Percentiles rank a stretch among this genome's conserved stretches.
Evolutionary conservation across 2,329 filamentous ascomycete genomes (phyloP).

Genomic region (Hypoxylon sp.): DNA sequence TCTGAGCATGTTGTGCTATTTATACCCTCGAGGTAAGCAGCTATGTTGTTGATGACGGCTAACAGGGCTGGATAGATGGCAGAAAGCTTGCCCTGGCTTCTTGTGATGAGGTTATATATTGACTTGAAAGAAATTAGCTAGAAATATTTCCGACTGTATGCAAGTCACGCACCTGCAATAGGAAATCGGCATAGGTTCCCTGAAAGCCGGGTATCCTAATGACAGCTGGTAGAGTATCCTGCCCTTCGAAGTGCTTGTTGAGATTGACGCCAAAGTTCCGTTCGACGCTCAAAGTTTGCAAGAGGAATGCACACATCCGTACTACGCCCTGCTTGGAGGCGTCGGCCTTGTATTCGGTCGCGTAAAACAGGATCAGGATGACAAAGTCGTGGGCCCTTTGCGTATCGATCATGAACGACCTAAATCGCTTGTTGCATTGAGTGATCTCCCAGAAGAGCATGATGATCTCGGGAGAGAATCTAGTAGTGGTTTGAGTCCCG

Average conservation of each 20-base stretch:
- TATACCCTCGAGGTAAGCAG: slow-evolving; percentile 81
- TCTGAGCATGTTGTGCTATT: slow-evolving; percentile 79
- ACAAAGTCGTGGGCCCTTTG: slow-evolving; percentile 93
- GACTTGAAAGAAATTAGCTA: slow-evolving; percentile 62
- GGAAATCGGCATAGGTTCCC: slow-evolving; percentile 91
- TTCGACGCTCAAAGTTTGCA: slow-evolving; percentile 95
- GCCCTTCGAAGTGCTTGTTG: slow-evolving; percentile 86
- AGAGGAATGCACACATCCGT: slow-evolving; percentile 94
- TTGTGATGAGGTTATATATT: slow-evolving; percentile 89
- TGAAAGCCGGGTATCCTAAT: slow-evolving; percentile 86
- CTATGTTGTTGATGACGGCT: slow-evolving; percentile 92
- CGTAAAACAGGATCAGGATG: slow-evolving; percentile 89
- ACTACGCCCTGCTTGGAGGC: slow-evolving; percentile 89
- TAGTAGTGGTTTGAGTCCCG: slow-evolving; percentile 78
- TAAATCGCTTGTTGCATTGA: slow-evolving; percentile 97
- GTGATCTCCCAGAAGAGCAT: slow-evolving; percentile 98
- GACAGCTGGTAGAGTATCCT: slow-evolving; percentile 82
- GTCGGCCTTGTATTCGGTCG: slow-evolving; percentile 87
- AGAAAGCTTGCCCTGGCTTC: slow-evolving; percentile 87
- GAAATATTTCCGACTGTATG: slow-evolving; percentile 37
- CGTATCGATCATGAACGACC: slow-evolving; percentile 96
- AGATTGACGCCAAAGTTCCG: slow-evolving; percentile 87
- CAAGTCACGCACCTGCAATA: slow-evolving; percentile 75
- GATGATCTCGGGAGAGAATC: slow-evolving; percentile 93
- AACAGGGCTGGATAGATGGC: slow-evolving; percentile 92